Conservation (phyloP, 2,329 filamentous ascomycete species). For the Ceratocystis lukuohia region DNA sequence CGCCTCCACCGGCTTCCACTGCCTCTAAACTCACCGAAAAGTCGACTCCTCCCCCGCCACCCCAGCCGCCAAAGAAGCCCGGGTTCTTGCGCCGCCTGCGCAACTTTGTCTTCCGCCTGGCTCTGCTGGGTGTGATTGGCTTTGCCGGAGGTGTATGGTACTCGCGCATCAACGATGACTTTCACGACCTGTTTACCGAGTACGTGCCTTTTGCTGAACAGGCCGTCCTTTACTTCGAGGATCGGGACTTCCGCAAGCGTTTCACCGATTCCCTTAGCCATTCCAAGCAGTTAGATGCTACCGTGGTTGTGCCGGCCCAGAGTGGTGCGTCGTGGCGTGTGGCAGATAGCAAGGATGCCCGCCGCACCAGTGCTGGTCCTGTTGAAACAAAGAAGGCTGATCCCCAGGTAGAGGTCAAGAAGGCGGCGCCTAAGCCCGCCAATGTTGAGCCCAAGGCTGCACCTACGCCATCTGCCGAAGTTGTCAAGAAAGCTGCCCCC, state of each 20-base stretch:
- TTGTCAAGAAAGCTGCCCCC: conserved; percentile 22
- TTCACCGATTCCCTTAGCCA: conserved; percentile 48
- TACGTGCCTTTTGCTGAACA: conserved; percentile 92
- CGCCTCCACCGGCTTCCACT: conserved; percentile 28
- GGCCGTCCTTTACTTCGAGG: conserved; percentile 87
- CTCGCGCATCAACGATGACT: conserved; percentile 87
- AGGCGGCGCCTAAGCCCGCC: conserved; percentile 25
- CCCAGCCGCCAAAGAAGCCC: conserved; percentile 41
- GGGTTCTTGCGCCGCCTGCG: conserved; percentile 58
- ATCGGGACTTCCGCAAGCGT: conserved; percentile 78
- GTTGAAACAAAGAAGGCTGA: conserved; percentile 25
- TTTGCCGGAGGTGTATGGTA: conserved; percentile 88
- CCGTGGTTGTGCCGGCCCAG: conserved; percentile 71
- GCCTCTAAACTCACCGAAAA: neutral
- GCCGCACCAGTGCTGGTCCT: conserved; percentile 48
- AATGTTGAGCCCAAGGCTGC: conserved; percentile 23
- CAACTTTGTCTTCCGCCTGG: conserved; percentile 61
- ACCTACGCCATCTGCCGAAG: conserved; percentile 26
- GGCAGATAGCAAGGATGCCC: conserved; percentile 44
- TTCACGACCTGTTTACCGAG: conserved; percentile 98
- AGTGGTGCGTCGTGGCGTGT: conserved; percentile 76
- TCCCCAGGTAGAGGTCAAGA: conserved; percentile 23
- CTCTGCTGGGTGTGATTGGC: conserved; percentile 61
- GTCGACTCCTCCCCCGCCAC: conserved; percentile 25
- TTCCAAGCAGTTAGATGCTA: conserved; percentile 45